Evolutionary conservation across 2,329 filamentous ascomycete genomes (phyloP).

Genomic region (Hypoxylon sp.): DNA sequence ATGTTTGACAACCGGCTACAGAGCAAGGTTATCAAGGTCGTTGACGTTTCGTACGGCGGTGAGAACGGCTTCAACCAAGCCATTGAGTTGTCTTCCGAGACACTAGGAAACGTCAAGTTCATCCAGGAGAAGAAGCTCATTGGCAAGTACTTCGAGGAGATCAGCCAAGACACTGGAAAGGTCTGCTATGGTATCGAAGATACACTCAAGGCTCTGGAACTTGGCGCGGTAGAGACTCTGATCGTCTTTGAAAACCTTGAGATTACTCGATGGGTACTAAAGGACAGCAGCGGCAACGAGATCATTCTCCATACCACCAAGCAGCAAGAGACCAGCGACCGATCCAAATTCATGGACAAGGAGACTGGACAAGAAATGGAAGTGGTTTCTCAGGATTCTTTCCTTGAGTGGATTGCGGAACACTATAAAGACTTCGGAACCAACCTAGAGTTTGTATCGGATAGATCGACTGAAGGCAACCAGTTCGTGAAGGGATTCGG

Average conservation of each 20-base stretch:
- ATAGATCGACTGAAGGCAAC: constrained; percentile 97
- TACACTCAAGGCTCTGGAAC: constrained; percentile 95
- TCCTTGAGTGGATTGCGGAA: constrained; percentile 99
- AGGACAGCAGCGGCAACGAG: constrained; percentile 80
- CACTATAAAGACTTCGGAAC: constrained; percentile 99
- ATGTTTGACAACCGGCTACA: constrained; percentile 94
- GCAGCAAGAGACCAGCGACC: constrained; percentile 78
- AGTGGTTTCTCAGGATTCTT: constrained; percentile 85
- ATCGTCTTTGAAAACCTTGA: constrained; percentile 99
- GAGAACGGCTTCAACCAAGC: constrained; percentile 99
- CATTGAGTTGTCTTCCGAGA: constrained; percentile 95
- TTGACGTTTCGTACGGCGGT: constrained; percentile 98
- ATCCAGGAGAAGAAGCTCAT: constrained; percentile 99
- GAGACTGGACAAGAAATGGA: constrained; percentile 98
- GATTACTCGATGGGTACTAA: constrained; percentile 90
- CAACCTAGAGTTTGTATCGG: constrained; percentile 95
- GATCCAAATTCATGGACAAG: constrained; percentile 93
- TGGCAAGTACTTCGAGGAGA: constrained; percentile 98
- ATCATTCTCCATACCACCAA: constrained; percentile 90
- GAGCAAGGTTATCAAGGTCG: constrained; percentile 98
- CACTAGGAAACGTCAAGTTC: constrained; percentile 98
- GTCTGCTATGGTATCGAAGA: constrained; percentile 99
- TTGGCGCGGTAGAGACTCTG: constrained; percentile 92
- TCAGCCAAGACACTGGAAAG: constrained; percentile 96
- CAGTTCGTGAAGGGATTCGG: constrained; percentile 99